Evolutionary conservation across 2,329 filamentous ascomycete genomes (phyloP).

Genomic region (Penicillium sp.): DNA sequence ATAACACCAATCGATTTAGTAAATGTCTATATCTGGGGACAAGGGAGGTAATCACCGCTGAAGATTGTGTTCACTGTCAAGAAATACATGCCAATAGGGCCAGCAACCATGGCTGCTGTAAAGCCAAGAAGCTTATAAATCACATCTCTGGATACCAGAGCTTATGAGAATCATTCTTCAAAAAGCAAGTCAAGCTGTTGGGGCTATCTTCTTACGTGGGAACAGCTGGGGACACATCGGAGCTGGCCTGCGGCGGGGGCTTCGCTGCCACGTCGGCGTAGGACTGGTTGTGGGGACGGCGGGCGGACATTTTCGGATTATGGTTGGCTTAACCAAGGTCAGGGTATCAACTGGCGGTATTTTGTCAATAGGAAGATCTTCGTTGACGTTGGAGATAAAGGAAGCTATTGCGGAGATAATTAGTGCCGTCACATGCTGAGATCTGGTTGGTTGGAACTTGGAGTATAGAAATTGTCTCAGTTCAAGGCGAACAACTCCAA

Average conservation of each 20-base stretch:
- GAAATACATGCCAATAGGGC: slow-evolving; percentile 88
- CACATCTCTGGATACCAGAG: slow-evolving; percentile 59
- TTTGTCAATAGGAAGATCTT: background rate
- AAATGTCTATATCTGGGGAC: background rate
- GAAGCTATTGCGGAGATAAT: slow-evolving; percentile 6
- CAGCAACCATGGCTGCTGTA: slow-evolving; percentile 82
- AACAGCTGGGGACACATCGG: slow-evolving; percentile 76
- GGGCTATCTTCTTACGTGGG: slow-evolving; percentile 59
- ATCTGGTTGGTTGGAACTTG: slow-evolving; percentile 6
- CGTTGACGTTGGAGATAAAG: background rate
- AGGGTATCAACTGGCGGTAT: background rate
- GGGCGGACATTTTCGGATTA: slow-evolving; percentile 28
- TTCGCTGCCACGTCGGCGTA: slow-evolving; percentile 29
- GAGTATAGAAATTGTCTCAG: background rate
- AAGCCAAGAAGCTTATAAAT: slow-evolving; percentile 88
- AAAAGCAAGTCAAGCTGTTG: background rate
- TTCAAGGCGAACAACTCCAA: background rate
- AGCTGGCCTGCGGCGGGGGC: slow-evolving; percentile 51
- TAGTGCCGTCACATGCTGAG: slow-evolving; percentile 5
- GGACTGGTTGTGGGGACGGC: slow-evolving; percentile 31
- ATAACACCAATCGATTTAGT: background rate
- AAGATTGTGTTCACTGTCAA: slow-evolving; percentile 72
- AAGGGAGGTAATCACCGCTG: slow-evolving; percentile 55
- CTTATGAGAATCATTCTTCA: slow-evolving; percentile 3
- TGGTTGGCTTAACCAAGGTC: background rate